Evolutionary conservation across 306 rosid species (phyloP).

Genomic region (Alnus glutinosa): DNA sequence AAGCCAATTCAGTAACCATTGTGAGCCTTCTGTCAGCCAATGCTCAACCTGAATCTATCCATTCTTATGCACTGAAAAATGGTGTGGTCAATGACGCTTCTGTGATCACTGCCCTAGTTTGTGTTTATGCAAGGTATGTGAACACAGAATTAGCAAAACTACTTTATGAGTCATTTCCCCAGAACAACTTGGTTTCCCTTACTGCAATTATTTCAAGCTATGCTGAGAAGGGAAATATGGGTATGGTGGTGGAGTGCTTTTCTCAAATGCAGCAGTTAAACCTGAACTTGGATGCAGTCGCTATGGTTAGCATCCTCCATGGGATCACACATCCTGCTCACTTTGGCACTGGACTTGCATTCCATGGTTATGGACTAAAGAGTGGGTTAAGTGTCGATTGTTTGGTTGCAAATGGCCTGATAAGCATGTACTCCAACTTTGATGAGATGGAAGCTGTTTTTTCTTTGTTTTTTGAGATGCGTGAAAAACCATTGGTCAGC

Average conservation of each 20-base stretch:
- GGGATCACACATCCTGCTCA: slow-evolving; percentile 59
- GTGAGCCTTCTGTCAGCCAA: slow-evolving; percentile 65
- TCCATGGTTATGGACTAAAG: slow-evolving; percentile 67
- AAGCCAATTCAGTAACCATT: slow-evolving; percentile 61
- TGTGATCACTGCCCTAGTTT: slow-evolving; percentile 66
- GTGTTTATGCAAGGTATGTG: slow-evolving; percentile 56
- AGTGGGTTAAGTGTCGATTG: slow-evolving; percentile 45
- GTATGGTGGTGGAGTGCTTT: slow-evolving; percentile 47
- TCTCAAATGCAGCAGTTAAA: slow-evolving; percentile 44
- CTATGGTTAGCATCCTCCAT: slow-evolving; percentile 67
- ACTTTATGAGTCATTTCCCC: slow-evolving; percentile 47
- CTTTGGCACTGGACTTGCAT: slow-evolving; percentile 51
- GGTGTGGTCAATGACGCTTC: slow-evolving; percentile 51
- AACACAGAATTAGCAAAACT: slow-evolving; percentile 43
- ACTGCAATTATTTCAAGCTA: slow-evolving; percentile 68
- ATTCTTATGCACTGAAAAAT: slow-evolving; percentile 55
- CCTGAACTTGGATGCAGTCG: slow-evolving; percentile 66
- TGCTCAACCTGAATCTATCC: slow-evolving; percentile 48
- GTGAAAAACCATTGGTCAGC: slow-evolving; percentile 48
- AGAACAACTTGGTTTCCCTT: slow-evolving; percentile 55
- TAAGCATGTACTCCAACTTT: slow-evolving; percentile 77
- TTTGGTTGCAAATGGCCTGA: slow-evolving; percentile 66
- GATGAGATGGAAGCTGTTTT: slow-evolving; percentile 51
- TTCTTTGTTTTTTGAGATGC: slow-evolving; percentile 51
- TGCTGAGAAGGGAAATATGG: slow-evolving; percentile 53